Base-by-base conservation (phyloP, 179 eudicot species). In the Amaranthus tricolor region DNA sequence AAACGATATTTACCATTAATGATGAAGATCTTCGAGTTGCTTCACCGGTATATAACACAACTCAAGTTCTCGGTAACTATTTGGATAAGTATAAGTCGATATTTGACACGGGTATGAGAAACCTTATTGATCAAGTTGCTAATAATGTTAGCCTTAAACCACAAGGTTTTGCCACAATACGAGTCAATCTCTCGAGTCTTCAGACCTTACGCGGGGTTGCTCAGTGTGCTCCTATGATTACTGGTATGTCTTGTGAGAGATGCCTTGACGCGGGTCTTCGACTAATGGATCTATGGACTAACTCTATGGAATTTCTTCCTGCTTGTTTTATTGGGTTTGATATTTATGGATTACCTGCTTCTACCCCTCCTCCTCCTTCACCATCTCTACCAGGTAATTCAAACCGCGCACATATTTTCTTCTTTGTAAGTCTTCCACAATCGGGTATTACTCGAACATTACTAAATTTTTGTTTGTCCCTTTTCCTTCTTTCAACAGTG, bases 151-250 rank as follows among this genome's bases (percentile, higher is more conserved):
- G 79, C 74, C 68, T 70, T 24, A 69, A 15, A 15, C 72, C 48
- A 7, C 19, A 7, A 9, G 78, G 78, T 6, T 79, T 54, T 49
- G 67, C 75, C 9, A 79, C 82, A n/a, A 16, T 51, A 55, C 20
- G 14, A 31, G 63, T 62, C 16, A 24, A 47, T 9, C 74, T 79
- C 9, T 62, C 74, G 9, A 3, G 44, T 5, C 9, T 51, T 53
- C 51, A 49, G 60, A 44, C 40, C n/a, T 61, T 74, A 48, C 31
- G 68, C 5, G 77, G 74, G 20, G 17, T 73, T 4, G 64, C 49
- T 10, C 77, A 73, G 54, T 79, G 82, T 16, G 72, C 71, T 49
- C 82, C 78, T 8, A 69, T 69, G 53, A 79, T 79, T 19, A 56
- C 66, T 21, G 78, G 78, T 5, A 2, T 60, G 9, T 49, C 59